These are phyloP conservation scores for Bacterosira constricta DNA, from an alignment of 108 stramenopile genomes.

Conservation along the genomic window DNA sequence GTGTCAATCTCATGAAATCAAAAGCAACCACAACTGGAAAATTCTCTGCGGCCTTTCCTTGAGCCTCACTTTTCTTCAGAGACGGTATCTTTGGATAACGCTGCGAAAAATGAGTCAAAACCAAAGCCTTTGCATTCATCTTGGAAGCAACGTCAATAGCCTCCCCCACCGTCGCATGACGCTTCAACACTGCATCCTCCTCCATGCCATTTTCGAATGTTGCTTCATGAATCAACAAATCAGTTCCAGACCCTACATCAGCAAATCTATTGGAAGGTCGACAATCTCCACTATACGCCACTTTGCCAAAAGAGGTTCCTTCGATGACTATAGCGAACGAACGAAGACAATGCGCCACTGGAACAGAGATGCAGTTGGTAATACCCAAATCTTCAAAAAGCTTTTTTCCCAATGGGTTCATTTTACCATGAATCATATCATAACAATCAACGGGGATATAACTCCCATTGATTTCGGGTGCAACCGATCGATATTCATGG, in stretches of 20 bases:
- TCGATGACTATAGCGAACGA: slow-evolving; percentile 87
- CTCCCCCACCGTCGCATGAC: slow-evolving; percentile 93
- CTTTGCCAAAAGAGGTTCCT: slow-evolving; percentile 74
- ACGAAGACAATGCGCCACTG: slow-evolving; percentile 87
- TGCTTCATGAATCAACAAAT: slow-evolving; percentile 96
- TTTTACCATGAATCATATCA: slow-evolving; percentile 48
- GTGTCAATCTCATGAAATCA: slow-evolving; percentile 77
- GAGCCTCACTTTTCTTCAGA: slow-evolving; percentile 21
- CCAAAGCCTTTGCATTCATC: slow-evolving; percentile 79
- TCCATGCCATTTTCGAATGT: slow-evolving; percentile 97
- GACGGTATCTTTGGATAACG: slow-evolving; percentile 94
- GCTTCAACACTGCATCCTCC: slow-evolving; percentile 84
- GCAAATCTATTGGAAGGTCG: slow-evolving; percentile 88
- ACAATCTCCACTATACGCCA: slow-evolving; percentile 95
- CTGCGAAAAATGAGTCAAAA: slow-evolving; percentile 97
- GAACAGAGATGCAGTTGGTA: slow-evolving; percentile 60
- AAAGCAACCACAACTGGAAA: slow-evolving; percentile 71
- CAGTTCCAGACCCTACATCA: slow-evolving; percentile 61
- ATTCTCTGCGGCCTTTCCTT: background rate
- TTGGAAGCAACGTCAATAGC: slow-evolving; percentile 77
- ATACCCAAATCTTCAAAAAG: slow-evolving; percentile 65
- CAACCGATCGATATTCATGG: slow-evolving; percentile 69
- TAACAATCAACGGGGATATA: slow-evolving; percentile 77
- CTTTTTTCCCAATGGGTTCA: slow-evolving; percentile 36
- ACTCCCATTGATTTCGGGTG: slow-evolving; percentile 54